Evolutionary conservation across 306 rosid genomes (phyloP).

Genomic region (Abrus pulchellus): DNA sequence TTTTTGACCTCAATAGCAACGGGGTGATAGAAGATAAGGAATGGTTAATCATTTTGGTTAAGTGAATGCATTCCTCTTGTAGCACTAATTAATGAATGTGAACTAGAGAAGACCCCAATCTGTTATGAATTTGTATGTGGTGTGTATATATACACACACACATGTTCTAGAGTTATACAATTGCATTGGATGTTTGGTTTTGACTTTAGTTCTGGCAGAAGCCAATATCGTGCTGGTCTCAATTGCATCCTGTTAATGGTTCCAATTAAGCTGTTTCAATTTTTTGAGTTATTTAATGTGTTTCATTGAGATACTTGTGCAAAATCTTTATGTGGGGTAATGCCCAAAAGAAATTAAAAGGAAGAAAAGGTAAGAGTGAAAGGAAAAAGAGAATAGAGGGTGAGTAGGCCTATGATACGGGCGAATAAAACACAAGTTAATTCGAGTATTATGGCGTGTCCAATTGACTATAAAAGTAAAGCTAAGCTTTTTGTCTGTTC

Average conservation of each 20-base stretch:
- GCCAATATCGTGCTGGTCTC: constrained; percentile 23
- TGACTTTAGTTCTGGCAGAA: constrained; percentile 23
- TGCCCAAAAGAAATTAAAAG: not conserved
- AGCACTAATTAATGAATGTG: constrained; percentile 63
- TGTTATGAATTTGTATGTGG: constrained; percentile 63
- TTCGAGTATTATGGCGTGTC: constrained; percentile 16
- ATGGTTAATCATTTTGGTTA: constrained; percentile 50
- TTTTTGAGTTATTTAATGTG: not conserved
- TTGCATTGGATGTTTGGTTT: constrained; percentile 49
- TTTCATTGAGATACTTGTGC: constrained; percentile 26
- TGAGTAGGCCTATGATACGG: not conserved
- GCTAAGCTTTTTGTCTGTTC: constrained; percentile 20
- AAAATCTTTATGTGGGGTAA: not conserved
- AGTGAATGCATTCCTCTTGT: constrained; percentile 54
- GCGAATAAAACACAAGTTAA: not conserved
- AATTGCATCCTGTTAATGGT: constrained; percentile 7
- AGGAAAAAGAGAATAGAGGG: not conserved
- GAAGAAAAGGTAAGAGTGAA: not conserved
- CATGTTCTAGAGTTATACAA: constrained; percentile 55
- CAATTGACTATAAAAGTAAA: constrained; percentile 41
- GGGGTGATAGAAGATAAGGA: constrained; percentile 48
- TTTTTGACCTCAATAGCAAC: constrained; percentile 47
- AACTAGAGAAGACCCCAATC: constrained; percentile 49
- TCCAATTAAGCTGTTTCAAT: constrained; percentile 39
- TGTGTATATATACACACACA: constrained; percentile 35